Evolutionary conservation across 2,329 filamentous ascomycete species (phyloP), one percentile per base, ranked within the genome.

Genomic region (Alternaria incomplexa): DNA sequence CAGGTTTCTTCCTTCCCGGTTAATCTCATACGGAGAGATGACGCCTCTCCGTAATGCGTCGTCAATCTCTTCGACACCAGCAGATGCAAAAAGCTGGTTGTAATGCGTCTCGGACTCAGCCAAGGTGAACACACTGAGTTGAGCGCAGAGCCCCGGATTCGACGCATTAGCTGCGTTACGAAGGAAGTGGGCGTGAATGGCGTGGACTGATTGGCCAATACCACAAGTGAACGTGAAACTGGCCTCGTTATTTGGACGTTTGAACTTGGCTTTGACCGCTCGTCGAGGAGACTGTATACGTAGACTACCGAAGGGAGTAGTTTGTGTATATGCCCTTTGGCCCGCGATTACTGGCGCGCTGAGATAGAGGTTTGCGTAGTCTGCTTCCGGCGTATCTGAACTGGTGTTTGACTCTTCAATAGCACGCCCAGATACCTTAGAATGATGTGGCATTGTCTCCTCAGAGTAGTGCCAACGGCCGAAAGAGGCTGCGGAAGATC

Each of bases 21-120:
- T 26, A 6, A 56, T 26, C 36, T 64, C 53, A 46, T 66, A 70
- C 3, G 67, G 67, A 28, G 67, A 66, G 15, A 70, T 61, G 5
- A 30, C 32, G 17, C 67, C 65, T 45, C 22, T 22, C 17, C 64
- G 53, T 52, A 70, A 26, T 3, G 67, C 66, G n/a, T 17, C 22
- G 25, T 66, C 62, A 2, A 70, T 56, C 7, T 70, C 57, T 46
- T 59, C 47, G 22, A 65, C 36, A 6, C 32, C 58, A 7, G 61
- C 62, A 30, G 22, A 12, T 7, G 43, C n/a, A 22, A 63, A 59
- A 12, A 64, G 51, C 17, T 66, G 12, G 10, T 32, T 5, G 30
- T 67, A 57, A 47, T 52, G 53, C 15, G 17, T 45, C 20, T 47
- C 28, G 8, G 32, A 36, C 32, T 57, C 45, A 17, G 28, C 23